These are phyloP conservation scores for Pecoramyces ruminantium DNA, from an alignment of 192 early-diverging fungal species.

Conservation along the genomic window DNA sequence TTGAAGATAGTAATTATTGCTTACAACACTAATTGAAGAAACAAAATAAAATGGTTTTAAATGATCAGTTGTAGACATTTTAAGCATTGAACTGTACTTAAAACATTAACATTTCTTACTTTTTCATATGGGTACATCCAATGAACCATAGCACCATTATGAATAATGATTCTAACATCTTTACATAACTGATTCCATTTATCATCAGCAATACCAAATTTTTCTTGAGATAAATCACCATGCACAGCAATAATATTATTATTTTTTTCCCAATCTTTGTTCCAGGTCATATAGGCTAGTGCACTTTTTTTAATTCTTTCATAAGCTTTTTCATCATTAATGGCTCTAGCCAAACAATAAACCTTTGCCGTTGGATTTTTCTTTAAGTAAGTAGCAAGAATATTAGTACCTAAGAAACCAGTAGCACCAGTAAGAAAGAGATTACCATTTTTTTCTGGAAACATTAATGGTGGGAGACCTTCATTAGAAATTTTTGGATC, in stretches of 20 bases:
- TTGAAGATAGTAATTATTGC: constrained; percentile 68
- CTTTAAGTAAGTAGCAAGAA: constrained; percentile 52
- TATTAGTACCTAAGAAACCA: constrained; percentile 93
- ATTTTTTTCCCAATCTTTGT: constrained; percentile 36
- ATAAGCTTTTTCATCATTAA: constrained; percentile 30
- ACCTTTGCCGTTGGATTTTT: constrained; percentile 41
- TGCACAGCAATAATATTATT: constrained; percentile 50
- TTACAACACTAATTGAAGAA: constrained; percentile 85
- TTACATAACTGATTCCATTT: constrained; percentile 51
- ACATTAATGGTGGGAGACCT: constrained; percentile 3
- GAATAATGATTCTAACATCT: constrained; percentile 64
- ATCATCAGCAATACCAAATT: constrained; percentile 49
- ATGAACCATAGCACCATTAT: constrained; percentile 97
- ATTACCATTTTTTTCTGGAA: constrained; percentile 6
- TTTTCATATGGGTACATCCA: constrained; percentile 98
- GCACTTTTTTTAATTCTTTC: constrained; percentile 58
- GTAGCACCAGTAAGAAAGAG: not conserved
- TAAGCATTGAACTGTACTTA: constrained; percentile 69
- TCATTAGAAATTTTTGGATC: not conserved
- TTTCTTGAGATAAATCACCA: constrained; percentile 67
- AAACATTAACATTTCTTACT: constrained; percentile 77
- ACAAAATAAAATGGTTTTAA: constrained; percentile 84
- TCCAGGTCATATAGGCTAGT: constrained; percentile 66
- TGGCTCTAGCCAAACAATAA: constrained; percentile 73
- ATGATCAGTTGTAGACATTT: constrained; percentile 41